Base-by-base conservation (phyloP, 1,284 basidiomycete species). In the Marasmius tenuissimus region DNA sequence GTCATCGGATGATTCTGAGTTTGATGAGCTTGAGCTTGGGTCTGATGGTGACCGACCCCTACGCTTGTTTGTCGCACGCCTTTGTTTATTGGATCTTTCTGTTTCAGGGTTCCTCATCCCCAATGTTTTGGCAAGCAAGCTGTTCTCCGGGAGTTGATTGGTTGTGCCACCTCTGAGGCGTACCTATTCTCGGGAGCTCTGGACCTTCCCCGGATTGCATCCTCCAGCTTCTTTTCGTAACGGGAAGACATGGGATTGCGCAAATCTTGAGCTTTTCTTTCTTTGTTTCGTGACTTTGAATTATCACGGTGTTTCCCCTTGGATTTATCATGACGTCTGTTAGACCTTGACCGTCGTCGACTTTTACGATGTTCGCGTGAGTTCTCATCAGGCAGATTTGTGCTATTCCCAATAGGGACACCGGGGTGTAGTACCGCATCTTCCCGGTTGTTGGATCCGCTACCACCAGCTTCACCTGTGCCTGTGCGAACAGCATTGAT, bases 61-160 rank as follows among this genome's bases (percentile, higher is more conserved):
- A 48, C 37, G 8, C 38, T 54, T 4, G 2, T 27, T 16, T 14
- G 18, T n/a, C 35, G 27, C 50, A 10, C 14, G 35, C 42, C 39
- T 50, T 22, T 3, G 12, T 42, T 48, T 4, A n/a, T 18, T 12
- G 10, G 11, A 27, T 33, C 27, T 20, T 55, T 14, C 34, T 18
- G 22, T 10, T 56, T 20, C 40, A 34, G 20, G 39, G 34, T 54
- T 47, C 47, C 35, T 12, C 11, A 27, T 45, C 5, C 33, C 14
- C 6, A 57, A 51, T 0, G 42, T 18, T 14, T 52, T 16, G 2
- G 18, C 60, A 11, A 61, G 22, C 11, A 48, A 27, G 34, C 55
- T 61, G 27, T 52, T 57, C 3, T 20, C 16, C 2, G 60, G 60
- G 5, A 61, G 45, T 51, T 61, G 60, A 42, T 38, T 18, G 54